Evolutionary conservation across 208 protist genomes (phyloP).

Genomic region (Tetramitus jugosus): DNA sequence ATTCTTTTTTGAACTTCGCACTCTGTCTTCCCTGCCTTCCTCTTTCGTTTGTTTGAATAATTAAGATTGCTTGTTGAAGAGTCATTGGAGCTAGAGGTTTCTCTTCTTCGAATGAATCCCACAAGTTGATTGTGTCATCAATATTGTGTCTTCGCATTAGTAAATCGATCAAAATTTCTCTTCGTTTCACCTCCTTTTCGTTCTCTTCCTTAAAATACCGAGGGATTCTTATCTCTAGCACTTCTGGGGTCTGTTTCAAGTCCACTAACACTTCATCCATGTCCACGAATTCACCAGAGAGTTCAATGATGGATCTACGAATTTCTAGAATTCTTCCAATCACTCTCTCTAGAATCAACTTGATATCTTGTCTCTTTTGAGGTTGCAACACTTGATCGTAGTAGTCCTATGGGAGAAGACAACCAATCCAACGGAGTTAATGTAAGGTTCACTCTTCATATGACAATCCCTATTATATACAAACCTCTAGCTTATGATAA

Average conservation of each 20-base stretch:
- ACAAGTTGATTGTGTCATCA: not conserved
- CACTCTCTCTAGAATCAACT: conserved; percentile 69
- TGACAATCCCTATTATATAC: too few species aligned
- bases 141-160: conserved; percentile 19
- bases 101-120: not conserved
- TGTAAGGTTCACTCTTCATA: too few species aligned
- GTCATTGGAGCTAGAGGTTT: conserved; percentile 48
- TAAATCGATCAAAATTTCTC: conserved; percentile 31
- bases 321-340: conserved; percentile 84
- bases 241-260: conserved; percentile 70
- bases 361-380: conserved; percentile 78
- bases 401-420: too few species aligned
- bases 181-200: conserved; percentile 14
- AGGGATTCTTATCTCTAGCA: conserved; percentile 70
- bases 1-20: conserved; percentile 71
- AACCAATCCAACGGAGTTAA: too few species aligned
- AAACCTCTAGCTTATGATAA: conserved; percentile 56
- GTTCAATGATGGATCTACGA: conserved; percentile 53
- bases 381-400: conserved; percentile 80
- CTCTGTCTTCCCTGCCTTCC: conserved; percentile 82
- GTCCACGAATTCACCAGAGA: conserved; percentile 67
- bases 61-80: conserved; percentile 63
- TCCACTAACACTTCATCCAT: conserved; percentile 79
- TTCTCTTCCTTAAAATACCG: conserved; percentile 22
- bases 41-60: conserved; percentile 83